Percentiles rank a stretch among this genome's conserved stretches.
These are phyloP conservation scores for Trametes villosa DNA, from an alignment of 768 basidiomycete species.

Conservation along the genomic window DNA sequence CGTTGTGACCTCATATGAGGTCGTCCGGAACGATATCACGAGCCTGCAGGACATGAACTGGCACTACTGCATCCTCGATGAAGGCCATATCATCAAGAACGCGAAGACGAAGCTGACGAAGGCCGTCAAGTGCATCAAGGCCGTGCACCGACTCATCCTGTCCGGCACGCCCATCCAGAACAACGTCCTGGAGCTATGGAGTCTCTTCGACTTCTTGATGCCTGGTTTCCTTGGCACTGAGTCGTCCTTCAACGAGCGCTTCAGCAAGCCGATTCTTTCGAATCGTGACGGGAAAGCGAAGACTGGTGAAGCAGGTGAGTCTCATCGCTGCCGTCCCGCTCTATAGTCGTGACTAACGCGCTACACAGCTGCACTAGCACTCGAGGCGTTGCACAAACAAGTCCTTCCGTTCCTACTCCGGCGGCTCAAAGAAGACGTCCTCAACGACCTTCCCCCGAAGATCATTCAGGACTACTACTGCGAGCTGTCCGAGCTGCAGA, in stretches of 20 bases:
- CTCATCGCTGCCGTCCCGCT: conserved; percentile 1
- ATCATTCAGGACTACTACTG: conserved; percentile 99
- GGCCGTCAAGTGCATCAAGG: conserved; percentile 88
- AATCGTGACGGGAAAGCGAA: conserved; percentile 96
- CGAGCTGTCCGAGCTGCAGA: conserved; percentile 94
- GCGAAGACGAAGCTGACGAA: conserved; percentile 97
- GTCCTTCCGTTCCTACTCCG: conserved; percentile 97
- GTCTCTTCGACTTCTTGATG: conserved; percentile 98
- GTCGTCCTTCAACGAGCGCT: conserved; percentile 90
- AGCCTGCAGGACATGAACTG: conserved; percentile 77
- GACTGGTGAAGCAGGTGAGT: conserved; percentile 90
- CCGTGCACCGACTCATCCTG: conserved; percentile 91
- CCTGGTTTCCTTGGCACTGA: conserved; percentile 99
- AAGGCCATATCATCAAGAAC: conserved; percentile 99
- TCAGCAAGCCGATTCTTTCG: conserved; percentile 93
- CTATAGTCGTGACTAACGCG: neutral
- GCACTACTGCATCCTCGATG: conserved; percentile 97
- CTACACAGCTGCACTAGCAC: conserved; percentile 79
- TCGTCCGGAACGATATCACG: conserved; percentile 91
- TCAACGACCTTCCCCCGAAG: conserved; percentile 95
- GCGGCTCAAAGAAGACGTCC: conserved; percentile 95
- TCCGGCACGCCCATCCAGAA: conserved; percentile 99
- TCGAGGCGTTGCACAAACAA: conserved; percentile 98
- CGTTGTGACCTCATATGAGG: conserved; percentile 98
- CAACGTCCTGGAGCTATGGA: conserved; percentile 98